phyloP scores from a whole-genome alignment of 225 moss, liverwort and hornwort species.

The Rhytidiadelphus loreus region DNA sequence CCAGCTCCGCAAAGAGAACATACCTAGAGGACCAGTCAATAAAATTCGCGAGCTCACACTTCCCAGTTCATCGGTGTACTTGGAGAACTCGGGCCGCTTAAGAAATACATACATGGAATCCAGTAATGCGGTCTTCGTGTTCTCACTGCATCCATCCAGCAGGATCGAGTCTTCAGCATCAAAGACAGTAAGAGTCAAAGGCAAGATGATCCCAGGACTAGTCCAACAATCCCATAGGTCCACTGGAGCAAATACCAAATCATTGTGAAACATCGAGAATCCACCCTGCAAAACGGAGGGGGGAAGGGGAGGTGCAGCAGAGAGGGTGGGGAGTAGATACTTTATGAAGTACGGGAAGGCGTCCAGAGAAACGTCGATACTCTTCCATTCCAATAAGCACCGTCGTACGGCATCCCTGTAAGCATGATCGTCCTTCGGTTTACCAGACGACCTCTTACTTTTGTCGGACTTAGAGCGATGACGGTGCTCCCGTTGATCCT shows the following conservation, averaged over 20 bases:
- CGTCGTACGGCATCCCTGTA: slow-evolving; percentile 74
- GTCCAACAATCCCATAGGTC: background rate
- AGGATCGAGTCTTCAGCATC: background rate
- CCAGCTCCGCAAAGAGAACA: background rate
- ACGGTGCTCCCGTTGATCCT: slow-evolving; percentile 85
- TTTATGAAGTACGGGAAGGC: slow-evolving; percentile 80
- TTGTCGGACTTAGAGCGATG: slow-evolving; percentile 86
- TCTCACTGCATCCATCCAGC: slow-evolving; percentile 48
- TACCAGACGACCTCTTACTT: slow-evolving; percentile 64
- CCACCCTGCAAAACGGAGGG: background rate
- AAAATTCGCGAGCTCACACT: slow-evolving; percentile 89
- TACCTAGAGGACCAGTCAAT: slow-evolving; percentile 78
- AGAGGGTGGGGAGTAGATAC: slow-evolving; percentile 6
- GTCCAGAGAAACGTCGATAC: slow-evolving; percentile 76
- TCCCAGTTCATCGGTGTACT: slow-evolving; percentile 71
- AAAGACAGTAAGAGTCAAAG: background rate
- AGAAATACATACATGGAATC: slow-evolving; percentile 95
- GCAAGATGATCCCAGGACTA: background rate
- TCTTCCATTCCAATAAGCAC: slow-evolving; percentile 73
- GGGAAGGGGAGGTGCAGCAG: background rate
- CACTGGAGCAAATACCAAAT: background rate
- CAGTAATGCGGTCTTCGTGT: slow-evolving; percentile 70
- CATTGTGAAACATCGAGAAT: background rate
- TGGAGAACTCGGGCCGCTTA: slow-evolving; percentile 73
- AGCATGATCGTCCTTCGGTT: slow-evolving; percentile 80